These are phyloP conservation scores for Exophiala viscosa DNA, from an alignment of 2,329 filamentous ascomycete genomes.

Conservation along the genomic window DNA sequence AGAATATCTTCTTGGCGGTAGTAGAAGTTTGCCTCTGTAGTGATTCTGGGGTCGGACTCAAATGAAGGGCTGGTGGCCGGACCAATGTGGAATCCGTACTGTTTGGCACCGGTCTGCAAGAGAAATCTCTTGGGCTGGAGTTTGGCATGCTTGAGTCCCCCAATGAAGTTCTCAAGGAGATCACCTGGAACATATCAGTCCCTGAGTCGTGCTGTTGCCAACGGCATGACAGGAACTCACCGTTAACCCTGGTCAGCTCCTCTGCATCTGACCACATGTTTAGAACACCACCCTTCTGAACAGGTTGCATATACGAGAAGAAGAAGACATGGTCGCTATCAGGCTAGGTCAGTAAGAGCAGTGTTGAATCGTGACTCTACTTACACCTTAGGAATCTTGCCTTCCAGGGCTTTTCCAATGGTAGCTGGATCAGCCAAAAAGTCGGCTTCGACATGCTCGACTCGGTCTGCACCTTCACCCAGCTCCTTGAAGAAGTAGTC, in stretches of 20 bases:
- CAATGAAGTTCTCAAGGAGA: constrained; percentile 41
- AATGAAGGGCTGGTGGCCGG: constrained; percentile 42
- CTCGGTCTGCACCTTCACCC: constrained; percentile 36
- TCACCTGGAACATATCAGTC: neutral
- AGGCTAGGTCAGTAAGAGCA: neutral
- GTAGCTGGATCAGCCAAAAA: constrained; percentile 29
- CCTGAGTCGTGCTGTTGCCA: neutral
- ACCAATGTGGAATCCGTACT: constrained; percentile 50
- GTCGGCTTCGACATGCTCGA: constrained; percentile 40
- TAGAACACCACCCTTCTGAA: constrained; percentile 37
- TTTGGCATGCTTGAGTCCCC: constrained; percentile 39
- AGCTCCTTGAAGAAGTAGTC: constrained; percentile 26
- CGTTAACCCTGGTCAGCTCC: constrained; percentile 47
- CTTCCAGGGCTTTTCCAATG: constrained; percentile 27
- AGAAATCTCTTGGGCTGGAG: constrained; percentile 46
- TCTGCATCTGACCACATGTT: constrained; percentile 50
- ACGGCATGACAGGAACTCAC: neutral
- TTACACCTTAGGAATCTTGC: constrained; percentile 27
- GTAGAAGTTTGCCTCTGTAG: constrained; percentile 52
- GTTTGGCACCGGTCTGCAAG: constrained; percentile 51
- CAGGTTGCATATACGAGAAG: constrained; percentile 51
- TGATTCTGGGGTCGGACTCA: constrained; percentile 44
- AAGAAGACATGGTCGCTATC: constrained; percentile 48
- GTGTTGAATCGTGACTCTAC: neutral
- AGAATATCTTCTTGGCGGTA: constrained; percentile 52